Evolutionary conservation across 2,329 filamentous ascomycete genomes (phyloP), one percentile per base, ranked within the genome.

Genomic region (Colletotrichum karsti): DNA sequence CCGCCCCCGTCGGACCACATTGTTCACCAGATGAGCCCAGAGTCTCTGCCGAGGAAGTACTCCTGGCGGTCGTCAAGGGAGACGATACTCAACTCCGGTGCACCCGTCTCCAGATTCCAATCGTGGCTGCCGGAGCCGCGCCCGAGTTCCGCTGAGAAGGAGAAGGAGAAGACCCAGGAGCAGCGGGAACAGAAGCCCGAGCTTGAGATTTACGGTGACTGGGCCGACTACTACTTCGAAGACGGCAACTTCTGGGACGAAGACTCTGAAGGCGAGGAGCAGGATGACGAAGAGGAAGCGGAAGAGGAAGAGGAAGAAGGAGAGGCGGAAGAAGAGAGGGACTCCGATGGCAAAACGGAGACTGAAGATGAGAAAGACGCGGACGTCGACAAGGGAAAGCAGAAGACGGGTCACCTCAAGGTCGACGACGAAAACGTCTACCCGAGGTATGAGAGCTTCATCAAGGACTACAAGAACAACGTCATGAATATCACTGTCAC

Each of bases 161-260:
- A 12, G 22, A 22, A 44, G 24, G 20, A 44, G 50, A 37, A 26
- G 39, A 18, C 39, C 4, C 42, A 24, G 20, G 26, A 51, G 44
- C 42, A 22, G 24, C 55, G 20, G 44, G 20, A 41, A 18, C 55
- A 42, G 39, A 22, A 41, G 10, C n/a, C 50, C 4, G 62, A 70
- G 57, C 10, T 53, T 12, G 67, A 71, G 18, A 18, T 70, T 15
- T 71, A 71, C 37, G 67, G 67, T 9, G 69, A 71, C 41, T 71
- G 70, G 70, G 70, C 70, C 7, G 70, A 71, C 22, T 71, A 71
- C 30, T 71, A 71, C 51, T 71, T 71, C n/a, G 61, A 70, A 12
- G 57, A 69, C 5, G 63, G 51, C 9, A 70, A 70, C 26, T 70
- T 70, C 30, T 64, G 60, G 61, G 48, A 62, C 15, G 54, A 30